phyloP scores from a whole-genome alignment of 208 protist genomes.

The Novymonas esmeraldas region DNA sequence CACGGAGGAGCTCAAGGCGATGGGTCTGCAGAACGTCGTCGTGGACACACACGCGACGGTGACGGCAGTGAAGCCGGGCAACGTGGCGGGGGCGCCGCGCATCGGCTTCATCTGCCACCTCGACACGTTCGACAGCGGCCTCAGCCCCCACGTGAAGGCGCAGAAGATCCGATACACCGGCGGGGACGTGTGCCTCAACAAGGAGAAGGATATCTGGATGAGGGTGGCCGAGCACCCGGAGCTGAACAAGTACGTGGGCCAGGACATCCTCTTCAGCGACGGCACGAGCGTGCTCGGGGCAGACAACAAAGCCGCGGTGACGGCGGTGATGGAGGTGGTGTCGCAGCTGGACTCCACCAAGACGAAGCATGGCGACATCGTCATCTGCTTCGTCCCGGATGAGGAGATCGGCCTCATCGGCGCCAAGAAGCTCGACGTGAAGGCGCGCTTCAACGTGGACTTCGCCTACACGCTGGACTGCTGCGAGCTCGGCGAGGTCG shows the following conservation, averaged over 20 bases:
- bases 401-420: constrained; percentile 87
- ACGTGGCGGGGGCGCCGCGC: constrained; percentile 49
- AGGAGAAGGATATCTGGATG: constrained; percentile 70
- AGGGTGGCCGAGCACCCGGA: constrained; percentile 70
- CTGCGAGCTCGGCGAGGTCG: constrained; percentile 84
- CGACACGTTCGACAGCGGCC: constrained; percentile 81
- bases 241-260: constrained; percentile 64
- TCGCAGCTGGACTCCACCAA: constrained; percentile 41
- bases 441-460: constrained; percentile 75
- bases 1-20: constrained; percentile 58
- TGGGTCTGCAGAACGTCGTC: constrained; percentile 49
- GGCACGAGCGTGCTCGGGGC: constrained; percentile 88
- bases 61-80: constrained; percentile 78
- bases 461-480: constrained; percentile 90
- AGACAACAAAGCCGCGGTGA: constrained; percentile 86
- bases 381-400: constrained; percentile 85
- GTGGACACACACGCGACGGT: constrained; percentile 79
- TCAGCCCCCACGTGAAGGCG: constrained; percentile 72
- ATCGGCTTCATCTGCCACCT: constrained; percentile 89
- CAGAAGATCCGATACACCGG: constrained; percentile 72
- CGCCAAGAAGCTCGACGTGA: constrained; percentile 80
- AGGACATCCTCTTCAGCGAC: constrained; percentile 88
- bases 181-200: constrained; percentile 81
- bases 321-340: constrained; percentile 84
- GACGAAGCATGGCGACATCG: constrained; percentile 71